A percentile compares a stretch with the other conserved stretches of the same genome.
These are phyloP conservation scores for Verticillium klebahnii DNA, from an alignment of 2,329 filamentous ascomycete species.

Conservation along the genomic window DNA sequence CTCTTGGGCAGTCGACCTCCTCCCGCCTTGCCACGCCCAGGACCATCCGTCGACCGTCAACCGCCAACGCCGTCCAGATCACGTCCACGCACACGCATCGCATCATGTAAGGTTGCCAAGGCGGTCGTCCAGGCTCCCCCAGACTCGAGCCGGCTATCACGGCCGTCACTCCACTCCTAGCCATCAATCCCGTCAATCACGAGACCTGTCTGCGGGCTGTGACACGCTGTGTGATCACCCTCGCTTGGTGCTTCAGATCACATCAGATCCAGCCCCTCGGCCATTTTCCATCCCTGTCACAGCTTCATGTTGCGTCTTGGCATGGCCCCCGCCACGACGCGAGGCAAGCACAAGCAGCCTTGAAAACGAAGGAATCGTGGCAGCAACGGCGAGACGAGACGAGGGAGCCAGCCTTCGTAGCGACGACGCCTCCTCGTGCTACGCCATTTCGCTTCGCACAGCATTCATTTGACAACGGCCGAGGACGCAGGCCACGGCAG, in stretches of 20 bases:
- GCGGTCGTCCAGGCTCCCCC: neutral
- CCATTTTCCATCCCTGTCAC: neutral
- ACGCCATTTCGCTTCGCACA: neutral
- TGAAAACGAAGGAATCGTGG: neutral
- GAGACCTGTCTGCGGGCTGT: neutral
- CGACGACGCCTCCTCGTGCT: neutral
- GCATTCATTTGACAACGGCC: neutral
- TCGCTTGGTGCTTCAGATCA: neutral
- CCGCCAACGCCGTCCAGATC: neutral
- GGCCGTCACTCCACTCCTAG: neutral
- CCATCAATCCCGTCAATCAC: neutral
- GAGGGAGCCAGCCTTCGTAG: neutral
- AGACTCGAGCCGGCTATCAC: neutral
- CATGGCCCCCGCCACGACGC: neutral
- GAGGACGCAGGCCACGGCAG: neutral
- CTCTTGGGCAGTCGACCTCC: neutral
- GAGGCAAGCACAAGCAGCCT: neutral
- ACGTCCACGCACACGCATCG: neutral
- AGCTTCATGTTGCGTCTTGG: neutral
- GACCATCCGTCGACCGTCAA: neutral
- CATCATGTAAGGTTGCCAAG: neutral
- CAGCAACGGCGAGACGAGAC: neutral
- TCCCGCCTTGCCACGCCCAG: neutral
- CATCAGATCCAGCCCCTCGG: neutral
- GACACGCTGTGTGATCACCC: neutral